Base-by-base conservation (phyloP, 805 yeast genomes). In the Komagataella phaffii region DNA sequence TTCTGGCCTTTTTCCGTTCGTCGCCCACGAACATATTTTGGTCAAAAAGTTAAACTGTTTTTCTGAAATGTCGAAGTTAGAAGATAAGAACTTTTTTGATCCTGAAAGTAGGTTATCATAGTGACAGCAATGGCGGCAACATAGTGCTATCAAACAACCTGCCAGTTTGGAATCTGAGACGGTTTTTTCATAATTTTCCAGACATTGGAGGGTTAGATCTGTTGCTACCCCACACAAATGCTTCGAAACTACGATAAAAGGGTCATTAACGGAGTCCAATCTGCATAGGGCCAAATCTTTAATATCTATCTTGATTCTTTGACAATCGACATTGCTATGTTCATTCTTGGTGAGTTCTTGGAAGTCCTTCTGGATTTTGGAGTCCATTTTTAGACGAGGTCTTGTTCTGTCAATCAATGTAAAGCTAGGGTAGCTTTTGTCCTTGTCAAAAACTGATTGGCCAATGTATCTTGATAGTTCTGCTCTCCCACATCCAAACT, bases 191-290 rank as follows among this genome's bases (percentile, higher is more conserved):
- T 30, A 30, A 2, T 53, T 46, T 18, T 44, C 47, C 19, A 55
- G 48, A 65, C 88, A 83, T 57, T 80, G 72, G 23, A 90, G 64
- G 0, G 96, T 85, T 49, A 89, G 68, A 63, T 89, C 97, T 0
- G 96, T 90, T 1, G 97, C 97, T 3, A 85, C 95, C 4, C 97
- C 97, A 66, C 97, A 89, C 43, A 90, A 67, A 67, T 89, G 97
- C 63, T 89, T 89, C 3, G 96, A 88, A 2, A 89, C 78, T 3
- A 17, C 24, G 23, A 24, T 43, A 24, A 44, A 14, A 36, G 55
- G 56, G 1, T 52, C 19, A 6, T 51, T 43, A 43, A 49, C 48
- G 4, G 52, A 23, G 17, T 57, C 55, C 43, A 67, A 59, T 1
- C 56, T 59, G 18, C 61, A 59, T 1, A 80, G 54, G 17, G 80